phyloP scores from a whole-genome alignment of 345 rosid species.

The Salix viminalis region DNA sequence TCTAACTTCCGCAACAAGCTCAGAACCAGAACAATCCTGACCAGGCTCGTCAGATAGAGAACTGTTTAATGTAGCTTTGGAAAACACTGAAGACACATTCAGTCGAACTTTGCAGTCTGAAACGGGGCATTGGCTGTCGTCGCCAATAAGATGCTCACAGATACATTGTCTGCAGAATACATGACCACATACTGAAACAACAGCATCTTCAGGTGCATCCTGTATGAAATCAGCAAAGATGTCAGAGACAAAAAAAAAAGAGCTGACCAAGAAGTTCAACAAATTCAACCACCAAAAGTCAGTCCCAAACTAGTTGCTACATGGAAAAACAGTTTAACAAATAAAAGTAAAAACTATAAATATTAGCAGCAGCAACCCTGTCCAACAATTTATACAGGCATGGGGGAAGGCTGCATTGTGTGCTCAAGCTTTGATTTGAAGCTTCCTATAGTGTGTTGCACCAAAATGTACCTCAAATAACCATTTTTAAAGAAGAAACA shows the following conservation, averaged over 20 bases:
- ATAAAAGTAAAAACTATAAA: neutral
- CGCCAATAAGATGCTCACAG: slow-evolving; percentile 67
- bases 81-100: slow-evolving; percentile 46
- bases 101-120: slow-evolving; percentile 61
- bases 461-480: neutral
- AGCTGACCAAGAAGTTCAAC: neutral
- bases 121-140: slow-evolving; percentile 64
- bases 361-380: neutral
- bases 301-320: neutral
- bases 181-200: slow-evolving; percentile 79
- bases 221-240: slow-evolving; percentile 21
- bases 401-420: neutral
- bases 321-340: neutral
- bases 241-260: neutral
- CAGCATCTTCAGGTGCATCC: slow-evolving; percentile 99
- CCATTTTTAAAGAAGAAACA: neutral
- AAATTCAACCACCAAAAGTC: neutral
- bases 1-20: slow-evolving; percentile 24
- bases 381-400: neutral
- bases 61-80: slow-evolving; percentile 39
- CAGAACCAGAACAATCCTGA: slow-evolving; percentile 33
- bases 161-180: slow-evolving; percentile 94
- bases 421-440: neutral
- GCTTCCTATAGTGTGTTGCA: neutral
- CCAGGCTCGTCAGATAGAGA: slow-evolving; percentile 38